Conservation (phyloP, 495 filamentous ascomycete species). For the Aspergillus egyptiacus region DNA sequence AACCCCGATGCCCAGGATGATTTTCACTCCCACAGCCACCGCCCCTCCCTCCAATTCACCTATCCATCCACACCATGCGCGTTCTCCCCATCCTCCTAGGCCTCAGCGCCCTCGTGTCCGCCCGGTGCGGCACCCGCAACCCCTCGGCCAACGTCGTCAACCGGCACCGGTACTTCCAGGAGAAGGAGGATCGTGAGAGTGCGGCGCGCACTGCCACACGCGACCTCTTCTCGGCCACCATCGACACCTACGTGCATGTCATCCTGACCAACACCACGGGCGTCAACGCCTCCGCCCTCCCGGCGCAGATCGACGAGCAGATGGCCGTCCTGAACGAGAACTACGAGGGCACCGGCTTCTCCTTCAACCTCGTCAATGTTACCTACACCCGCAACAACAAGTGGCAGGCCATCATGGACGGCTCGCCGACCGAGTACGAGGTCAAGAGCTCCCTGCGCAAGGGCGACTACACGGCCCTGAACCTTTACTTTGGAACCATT, state of each 20-base stretch:
- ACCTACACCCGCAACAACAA: slow-evolving; percentile 5
- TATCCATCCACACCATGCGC: neutral
- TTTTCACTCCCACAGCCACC: neutral
- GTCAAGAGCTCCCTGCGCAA: slow-evolving; percentile 7
- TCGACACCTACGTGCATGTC: slow-evolving; percentile 11
- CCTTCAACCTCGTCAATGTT: slow-evolving; percentile 8
- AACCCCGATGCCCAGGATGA: neutral
- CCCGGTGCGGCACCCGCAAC: slow-evolving; percentile 4
- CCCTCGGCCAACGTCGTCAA: neutral
- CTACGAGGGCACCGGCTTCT: slow-evolving; percentile 6
- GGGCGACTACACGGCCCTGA: slow-evolving; percentile 7
- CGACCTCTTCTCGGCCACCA: slow-evolving; percentile 1
- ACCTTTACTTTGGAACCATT: slow-evolving; percentile 9
- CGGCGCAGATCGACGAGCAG: neutral
- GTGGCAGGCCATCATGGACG: slow-evolving; percentile 2
- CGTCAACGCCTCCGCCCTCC: neutral
- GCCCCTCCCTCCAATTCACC: too few relatives aligned
- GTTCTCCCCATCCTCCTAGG: slow-evolving; percentile 4
- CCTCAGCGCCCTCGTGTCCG: neutral
- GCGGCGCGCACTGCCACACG: neutral
- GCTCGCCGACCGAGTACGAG: slow-evolving; percentile 1
- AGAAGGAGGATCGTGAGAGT: neutral
- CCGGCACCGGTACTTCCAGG: slow-evolving; percentile 1
- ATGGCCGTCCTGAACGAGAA: slow-evolving; percentile 3
- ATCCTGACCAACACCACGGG: neutral